A percentile compares a stretch with the other conserved stretches of the same genome.
These are phyloP conservation scores for Hyphopichia homilentoma DNA, from an alignment of 805 yeast species.

Conservation along the genomic window DNA sequence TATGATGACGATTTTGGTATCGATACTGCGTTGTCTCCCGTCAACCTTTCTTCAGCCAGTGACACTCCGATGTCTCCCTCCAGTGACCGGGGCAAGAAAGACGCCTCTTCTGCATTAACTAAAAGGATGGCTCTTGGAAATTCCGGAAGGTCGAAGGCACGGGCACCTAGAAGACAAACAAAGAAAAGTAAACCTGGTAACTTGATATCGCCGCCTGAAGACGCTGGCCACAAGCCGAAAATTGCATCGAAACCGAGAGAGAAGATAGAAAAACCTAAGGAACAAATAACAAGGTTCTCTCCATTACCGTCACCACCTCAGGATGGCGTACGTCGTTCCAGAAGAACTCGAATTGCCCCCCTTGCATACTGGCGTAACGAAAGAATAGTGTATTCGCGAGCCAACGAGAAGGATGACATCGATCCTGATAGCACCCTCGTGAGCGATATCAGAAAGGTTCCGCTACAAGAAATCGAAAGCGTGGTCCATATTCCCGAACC, in stretches of 20 bases:
- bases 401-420: constrained; percentile 27
- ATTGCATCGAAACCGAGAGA: constrained; percentile 7
- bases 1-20: constrained; percentile 4
- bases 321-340: constrained; percentile 57
- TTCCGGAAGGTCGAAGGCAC: constrained; percentile 6
- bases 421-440: constrained; percentile 43
- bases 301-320: constrained; percentile 44
- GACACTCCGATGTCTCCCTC: constrained; percentile 1
- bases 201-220: background rate
- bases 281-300: constrained; percentile 16
- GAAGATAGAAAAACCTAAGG: constrained; percentile 5
- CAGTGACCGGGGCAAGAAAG: constrained; percentile 1
- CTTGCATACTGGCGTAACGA: constrained; percentile 86
- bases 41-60: constrained; percentile 5
- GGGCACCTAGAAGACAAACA: too few species aligned
- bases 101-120: constrained; percentile 21
- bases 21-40: constrained; percentile 15
- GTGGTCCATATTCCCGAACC: constrained; percentile 50
- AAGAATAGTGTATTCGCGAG: constrained; percentile 53
- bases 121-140: constrained; percentile 31
- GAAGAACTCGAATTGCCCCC: constrained; percentile 64
- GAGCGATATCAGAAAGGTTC: constrained; percentile 32
- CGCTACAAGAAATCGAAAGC: constrained; percentile 54
- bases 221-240: background rate
- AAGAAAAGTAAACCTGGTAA: constrained; percentile 1